A percentile compares a stretch with the other conserved stretches of the same genome.
Evolutionary conservation across 2,329 filamentous ascomycete species (phyloP).

Genomic region (Apiospora pterosperma): DNA sequence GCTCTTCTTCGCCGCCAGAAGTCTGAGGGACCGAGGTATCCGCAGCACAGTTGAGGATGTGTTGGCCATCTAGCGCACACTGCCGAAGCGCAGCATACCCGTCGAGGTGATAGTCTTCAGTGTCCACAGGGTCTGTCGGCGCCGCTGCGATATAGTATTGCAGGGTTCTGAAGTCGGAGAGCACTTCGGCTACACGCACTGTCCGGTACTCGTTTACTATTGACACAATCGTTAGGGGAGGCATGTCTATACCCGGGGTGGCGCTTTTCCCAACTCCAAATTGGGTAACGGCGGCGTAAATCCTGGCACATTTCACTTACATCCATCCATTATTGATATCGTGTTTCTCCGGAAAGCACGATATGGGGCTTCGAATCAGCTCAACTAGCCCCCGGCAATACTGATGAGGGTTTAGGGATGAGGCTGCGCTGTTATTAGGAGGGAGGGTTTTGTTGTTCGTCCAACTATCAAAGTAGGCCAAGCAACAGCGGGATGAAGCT

Average conservation of each 20-base stretch:
- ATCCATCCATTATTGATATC: slow-evolving; percentile 27
- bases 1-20: slow-evolving; percentile 53
- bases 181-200: slow-evolving; percentile 58
- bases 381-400: background rate
- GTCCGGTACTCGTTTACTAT: slow-evolving; percentile 59
- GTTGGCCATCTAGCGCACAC: slow-evolving; percentile 59
- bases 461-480: background rate
- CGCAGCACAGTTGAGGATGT: slow-evolving; percentile 62
- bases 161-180: slow-evolving; percentile 58
- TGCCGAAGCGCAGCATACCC: slow-evolving; percentile 61
- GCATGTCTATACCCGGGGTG: background rate
- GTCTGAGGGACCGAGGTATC: slow-evolving; percentile 56
- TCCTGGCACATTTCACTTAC: slow-evolving; percentile 21
- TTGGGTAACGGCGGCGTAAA: background rate
- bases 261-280: background rate
- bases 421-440: slow-evolving; percentile 3
- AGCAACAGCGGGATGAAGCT: background rate
- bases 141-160: slow-evolving; percentile 60
- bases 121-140: slow-evolving; percentile 50
- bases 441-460: background rate
- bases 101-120: slow-evolving; percentile 60
- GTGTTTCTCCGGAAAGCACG: slow-evolving; percentile 3
- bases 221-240: background rate
- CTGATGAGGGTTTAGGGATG: background rate
- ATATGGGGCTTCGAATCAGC: background rate